A percentile compares a stretch with the other conserved stretches of the same genome.
Evolutionary conservation across 371 early-diverging fungal species (phyloP).

Genomic region (Capillidium heterosporum): DNA sequence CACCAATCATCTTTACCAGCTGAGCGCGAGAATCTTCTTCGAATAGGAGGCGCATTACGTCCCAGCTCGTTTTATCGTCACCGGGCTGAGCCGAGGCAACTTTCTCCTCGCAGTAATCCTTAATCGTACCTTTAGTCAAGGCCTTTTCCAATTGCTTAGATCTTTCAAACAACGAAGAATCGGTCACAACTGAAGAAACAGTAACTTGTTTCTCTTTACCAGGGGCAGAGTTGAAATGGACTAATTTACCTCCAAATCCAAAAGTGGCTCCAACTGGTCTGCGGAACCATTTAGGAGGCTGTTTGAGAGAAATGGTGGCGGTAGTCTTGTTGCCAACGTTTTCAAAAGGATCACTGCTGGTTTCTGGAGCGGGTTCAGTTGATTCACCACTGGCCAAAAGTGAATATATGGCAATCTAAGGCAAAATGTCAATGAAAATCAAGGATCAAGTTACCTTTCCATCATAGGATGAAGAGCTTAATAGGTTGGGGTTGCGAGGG

Average conservation of each 20-base stretch:
- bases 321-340: conserved; percentile 13
- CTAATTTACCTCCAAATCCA: conserved; percentile 80
- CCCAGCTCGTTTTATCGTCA: conserved; percentile 55
- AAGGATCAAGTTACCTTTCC: conserved; percentile 32
- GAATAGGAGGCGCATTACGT: conserved; percentile 66
- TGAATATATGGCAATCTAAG: conserved; percentile 56
- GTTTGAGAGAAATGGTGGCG: conserved; percentile 42
- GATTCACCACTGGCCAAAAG: conserved; percentile 29
- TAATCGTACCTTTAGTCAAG: conserved; percentile 25
- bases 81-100: conserved; percentile 18
- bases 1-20: conserved; percentile 48
- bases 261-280: conserved; percentile 79
- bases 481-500: conserved; percentile 72
- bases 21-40: conserved; percentile 59
- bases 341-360: conserved; percentile 59
- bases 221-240: conserved; percentile 31
- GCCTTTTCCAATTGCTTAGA: conserved; percentile 41
- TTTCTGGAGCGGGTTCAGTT: conserved; percentile 11
- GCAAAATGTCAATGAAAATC: neutral
- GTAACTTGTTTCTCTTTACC: conserved; percentile 15
- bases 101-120: conserved; percentile 27
- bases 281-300: conserved; percentile 91
- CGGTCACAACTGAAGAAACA: conserved; percentile 32
- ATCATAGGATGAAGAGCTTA: conserved; percentile 73
- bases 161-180: conserved; percentile 37